A percentile compares a stretch with the other conserved stretches of the same genome.
Conservation (phyloP, 2,329 filamentous ascomycete species). For the Amylocarpus encephaloides region DNA sequence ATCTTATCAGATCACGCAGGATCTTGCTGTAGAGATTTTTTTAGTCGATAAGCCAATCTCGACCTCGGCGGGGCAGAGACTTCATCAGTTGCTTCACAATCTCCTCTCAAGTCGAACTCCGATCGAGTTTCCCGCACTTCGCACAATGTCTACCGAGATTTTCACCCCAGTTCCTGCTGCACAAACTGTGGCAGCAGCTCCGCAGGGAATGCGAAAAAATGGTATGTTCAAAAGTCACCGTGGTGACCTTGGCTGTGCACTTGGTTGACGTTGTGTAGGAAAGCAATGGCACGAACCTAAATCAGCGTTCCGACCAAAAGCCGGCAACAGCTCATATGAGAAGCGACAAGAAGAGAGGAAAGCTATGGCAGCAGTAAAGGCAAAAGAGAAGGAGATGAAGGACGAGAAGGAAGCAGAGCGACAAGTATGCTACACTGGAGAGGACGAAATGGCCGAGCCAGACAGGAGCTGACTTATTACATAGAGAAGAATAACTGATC, state of each 20-base stretch:
- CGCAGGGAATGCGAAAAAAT: conserved; percentile 70
- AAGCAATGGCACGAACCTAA: conserved; percentile 90
- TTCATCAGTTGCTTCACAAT: neutral
- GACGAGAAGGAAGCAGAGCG: conserved; percentile 89
- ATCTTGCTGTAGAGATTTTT: conserved; percentile 1
- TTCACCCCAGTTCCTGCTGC: conserved; percentile 6
- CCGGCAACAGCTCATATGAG: conserved; percentile 72
- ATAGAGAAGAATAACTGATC: conserved; percentile 68
- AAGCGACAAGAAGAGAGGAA: conserved; percentile 67
- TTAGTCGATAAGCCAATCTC: conserved; percentile 6
- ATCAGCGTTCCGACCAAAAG: conserved; percentile 75
- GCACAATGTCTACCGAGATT: conserved; percentile 24
- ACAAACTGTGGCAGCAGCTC: conserved; percentile 1
- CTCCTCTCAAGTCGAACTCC: neutral
- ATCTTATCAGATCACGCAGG: conserved; percentile 6
- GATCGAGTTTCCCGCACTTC: neutral
- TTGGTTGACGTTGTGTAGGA: conserved; percentile 46
- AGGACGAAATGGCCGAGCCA: conserved; percentile 53
- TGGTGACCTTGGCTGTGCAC: neutral
- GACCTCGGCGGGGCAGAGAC: neutral
- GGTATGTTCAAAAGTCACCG: conserved; percentile 43
- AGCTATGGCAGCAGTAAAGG: conserved; percentile 71
- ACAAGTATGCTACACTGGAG: conserved; percentile 49
- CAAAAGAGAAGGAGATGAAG: conserved; percentile 92
- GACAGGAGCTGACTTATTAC: conserved; percentile 7